These are phyloP conservation scores for Aspergillus tamarii DNA, from an alignment of 2,329 filamentous ascomycete species.

Conservation along the genomic window DNA sequence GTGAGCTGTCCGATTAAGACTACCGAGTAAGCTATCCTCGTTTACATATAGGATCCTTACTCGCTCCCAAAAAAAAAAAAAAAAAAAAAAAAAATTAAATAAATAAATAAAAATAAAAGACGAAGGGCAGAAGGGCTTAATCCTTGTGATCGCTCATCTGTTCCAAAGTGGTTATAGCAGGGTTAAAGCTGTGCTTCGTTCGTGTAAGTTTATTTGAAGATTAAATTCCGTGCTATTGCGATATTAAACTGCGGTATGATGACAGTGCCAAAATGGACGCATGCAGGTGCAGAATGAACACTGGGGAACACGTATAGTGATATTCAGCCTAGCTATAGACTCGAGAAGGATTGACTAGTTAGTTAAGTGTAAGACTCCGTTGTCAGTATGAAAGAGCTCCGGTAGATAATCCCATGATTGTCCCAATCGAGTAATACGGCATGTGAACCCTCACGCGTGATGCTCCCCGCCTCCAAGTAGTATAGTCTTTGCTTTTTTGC, in stretches of 20 bases:
- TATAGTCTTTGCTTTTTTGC: background rate
- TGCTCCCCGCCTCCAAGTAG: background rate
- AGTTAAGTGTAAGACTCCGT: background rate
- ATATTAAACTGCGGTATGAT: constrained; percentile 1
- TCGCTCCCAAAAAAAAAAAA: background rate
- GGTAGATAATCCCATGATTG: background rate
- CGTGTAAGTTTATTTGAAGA: background rate
- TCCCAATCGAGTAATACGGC: background rate
- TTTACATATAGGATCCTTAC: background rate
- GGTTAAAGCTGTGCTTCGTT: background rate
- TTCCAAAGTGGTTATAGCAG: background rate
- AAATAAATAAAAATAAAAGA: background rate
- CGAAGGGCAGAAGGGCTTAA: background rate
- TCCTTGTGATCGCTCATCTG: background rate
- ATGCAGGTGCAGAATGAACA: background rate
- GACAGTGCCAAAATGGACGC: background rate
- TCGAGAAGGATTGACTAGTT: background rate
- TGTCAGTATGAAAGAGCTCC: background rate
- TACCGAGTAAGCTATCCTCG: background rate
- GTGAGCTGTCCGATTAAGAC: background rate
- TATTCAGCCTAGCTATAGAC: background rate
- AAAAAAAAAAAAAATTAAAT: background rate
- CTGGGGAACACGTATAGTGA: background rate
- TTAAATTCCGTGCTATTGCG: background rate
- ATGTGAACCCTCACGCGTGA: constrained; percentile 1